phyloP scores from a whole-genome alignment of 805 yeast species.

The Schizosaccharomyces octosporus region DNA sequence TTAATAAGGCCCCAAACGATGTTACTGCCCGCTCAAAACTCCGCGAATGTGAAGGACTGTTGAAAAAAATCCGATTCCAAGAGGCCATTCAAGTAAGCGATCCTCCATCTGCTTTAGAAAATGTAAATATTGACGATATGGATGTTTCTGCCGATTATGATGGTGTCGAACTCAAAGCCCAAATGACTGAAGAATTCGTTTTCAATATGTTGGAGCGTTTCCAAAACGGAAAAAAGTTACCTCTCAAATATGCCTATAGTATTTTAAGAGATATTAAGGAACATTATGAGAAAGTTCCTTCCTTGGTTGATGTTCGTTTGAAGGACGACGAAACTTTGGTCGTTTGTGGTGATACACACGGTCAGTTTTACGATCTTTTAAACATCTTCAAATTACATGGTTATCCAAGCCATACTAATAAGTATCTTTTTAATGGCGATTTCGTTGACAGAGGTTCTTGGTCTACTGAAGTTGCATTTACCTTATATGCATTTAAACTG shows the following conservation, averaged over 20 bases:
- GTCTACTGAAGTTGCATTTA: conserved; percentile 87
- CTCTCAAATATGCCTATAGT: conserved; percentile 64
- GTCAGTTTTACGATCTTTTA: conserved; percentile 77
- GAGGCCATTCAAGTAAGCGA: conserved; percentile 63
- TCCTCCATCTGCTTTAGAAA: conserved; percentile 23
- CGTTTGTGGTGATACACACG: conserved; percentile 94
- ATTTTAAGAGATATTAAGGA: conserved; percentile 49
- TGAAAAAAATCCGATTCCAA: conserved; percentile 58
- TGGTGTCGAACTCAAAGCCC: conserved; percentile 29
- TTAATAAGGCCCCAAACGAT: conserved; percentile 42
- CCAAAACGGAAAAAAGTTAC: conserved; percentile 44
- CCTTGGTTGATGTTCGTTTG: conserved; percentile 46
- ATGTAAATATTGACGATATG: conserved; percentile 22
- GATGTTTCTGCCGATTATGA: conserved; percentile 27
- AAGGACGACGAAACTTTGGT: conserved; percentile 19
- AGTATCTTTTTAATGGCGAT: conserved; percentile 82
- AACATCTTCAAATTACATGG: conserved; percentile 60
- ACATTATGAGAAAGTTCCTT: conserved; percentile 37
- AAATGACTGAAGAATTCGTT: conserved; percentile 31
- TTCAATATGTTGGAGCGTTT: conserved; percentile 43
- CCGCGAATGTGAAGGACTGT: conserved; percentile 35
- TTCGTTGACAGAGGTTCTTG: conserved; percentile 95
- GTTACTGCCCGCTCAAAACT: conserved; percentile 35
- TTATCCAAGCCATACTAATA: conserved; percentile 35
- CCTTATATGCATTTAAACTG: conserved; percentile 53